phyloP scores from a whole-genome alignment of 1,284 basidiomycete genomes.

The Cystobasidium pallidum region DNA sequence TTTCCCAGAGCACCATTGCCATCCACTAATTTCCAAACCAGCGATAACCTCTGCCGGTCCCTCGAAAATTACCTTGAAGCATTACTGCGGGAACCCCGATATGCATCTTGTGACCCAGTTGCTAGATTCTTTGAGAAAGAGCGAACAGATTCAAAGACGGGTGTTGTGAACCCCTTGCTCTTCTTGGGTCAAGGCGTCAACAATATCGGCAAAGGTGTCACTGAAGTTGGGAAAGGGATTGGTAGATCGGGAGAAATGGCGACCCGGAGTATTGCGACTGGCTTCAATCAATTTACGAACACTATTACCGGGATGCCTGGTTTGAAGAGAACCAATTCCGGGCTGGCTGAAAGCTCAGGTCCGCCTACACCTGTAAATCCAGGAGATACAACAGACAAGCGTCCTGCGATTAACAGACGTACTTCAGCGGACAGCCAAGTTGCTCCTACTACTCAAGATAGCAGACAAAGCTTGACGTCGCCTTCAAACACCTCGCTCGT shows the following conservation, averaged over 20 bases:
- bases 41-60: constrained; percentile 29
- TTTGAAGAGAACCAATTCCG: constrained; percentile 27
- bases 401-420: neutral
- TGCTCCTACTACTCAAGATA: neutral
- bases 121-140: constrained; percentile 44
- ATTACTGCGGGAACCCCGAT: constrained; percentile 36
- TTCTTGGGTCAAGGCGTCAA: constrained; percentile 40
- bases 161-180: constrained; percentile 24
- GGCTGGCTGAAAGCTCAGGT: neutral
- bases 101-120: constrained; percentile 41
- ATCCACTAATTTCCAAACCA: constrained; percentile 41
- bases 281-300: constrained; percentile 33
- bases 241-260: constrained; percentile 38
- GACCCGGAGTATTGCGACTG: constrained; percentile 33
- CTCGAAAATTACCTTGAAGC: constrained; percentile 44
- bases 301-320: constrained; percentile 32
- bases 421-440: constrained; percentile 4
- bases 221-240: constrained; percentile 34
- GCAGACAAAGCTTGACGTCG: constrained; percentile 11
- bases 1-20: constrained; percentile 44
- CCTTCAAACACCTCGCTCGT: constrained; percentile 9
- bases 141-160: constrained; percentile 34
- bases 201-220: constrained; percentile 40
- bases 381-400: neutral
- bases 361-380: constrained; percentile 15